phyloP scores from a whole-genome alignment of 1,139 yeast species.

The Keqinozyma sinolaborantium region DNA sequence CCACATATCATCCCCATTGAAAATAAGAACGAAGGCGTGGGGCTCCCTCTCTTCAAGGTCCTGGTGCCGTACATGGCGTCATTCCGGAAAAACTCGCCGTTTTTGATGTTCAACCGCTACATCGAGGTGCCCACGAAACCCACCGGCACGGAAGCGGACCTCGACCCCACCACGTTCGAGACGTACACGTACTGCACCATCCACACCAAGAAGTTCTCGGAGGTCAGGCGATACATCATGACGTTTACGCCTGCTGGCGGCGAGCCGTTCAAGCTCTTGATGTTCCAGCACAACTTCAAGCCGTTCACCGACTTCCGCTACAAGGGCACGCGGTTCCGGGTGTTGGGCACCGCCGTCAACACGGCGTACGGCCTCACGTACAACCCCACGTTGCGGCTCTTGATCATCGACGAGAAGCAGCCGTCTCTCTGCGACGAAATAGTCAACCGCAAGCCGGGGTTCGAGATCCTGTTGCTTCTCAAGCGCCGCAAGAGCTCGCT shows the following conservation, averaged over 20 bases:
- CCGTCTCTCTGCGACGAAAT: conserved; percentile 37
- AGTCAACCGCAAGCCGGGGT: conserved; percentile 26
- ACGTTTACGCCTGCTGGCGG: conserved; percentile 15
- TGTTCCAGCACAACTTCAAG: conserved; percentile 34
- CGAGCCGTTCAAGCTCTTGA: conserved; percentile 20
- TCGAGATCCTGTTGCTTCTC: conserved; percentile 24
- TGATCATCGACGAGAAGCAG: conserved; percentile 30
- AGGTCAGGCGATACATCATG: conserved; percentile 27
- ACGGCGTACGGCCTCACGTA: conserved; percentile 27
- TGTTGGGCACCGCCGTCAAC: conserved; percentile 34
- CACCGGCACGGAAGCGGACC: conserved; percentile 5
- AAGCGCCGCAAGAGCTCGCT: conserved; percentile 11
- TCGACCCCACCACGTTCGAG: conserved; percentile 20
- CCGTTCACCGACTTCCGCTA: conserved; percentile 42
- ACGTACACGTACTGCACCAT: conserved; percentile 34
- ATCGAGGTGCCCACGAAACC: conserved; percentile 31
- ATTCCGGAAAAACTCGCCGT: conserved; percentile 36
- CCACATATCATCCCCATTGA: conserved; percentile 32
- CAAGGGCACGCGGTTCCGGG: conserved; percentile 35
- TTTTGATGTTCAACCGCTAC: conserved; percentile 27
- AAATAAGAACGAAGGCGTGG: conserved; percentile 28
- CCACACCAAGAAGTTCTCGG: conserved; percentile 23
- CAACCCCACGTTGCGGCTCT: conserved; percentile 33
- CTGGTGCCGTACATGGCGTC: conserved; percentile 34
- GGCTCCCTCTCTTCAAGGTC: conserved; percentile 37